Conservation (phyloP, 2,329 filamentous ascomycete genomes). For the Ramularia collo-cygni region DNA sequence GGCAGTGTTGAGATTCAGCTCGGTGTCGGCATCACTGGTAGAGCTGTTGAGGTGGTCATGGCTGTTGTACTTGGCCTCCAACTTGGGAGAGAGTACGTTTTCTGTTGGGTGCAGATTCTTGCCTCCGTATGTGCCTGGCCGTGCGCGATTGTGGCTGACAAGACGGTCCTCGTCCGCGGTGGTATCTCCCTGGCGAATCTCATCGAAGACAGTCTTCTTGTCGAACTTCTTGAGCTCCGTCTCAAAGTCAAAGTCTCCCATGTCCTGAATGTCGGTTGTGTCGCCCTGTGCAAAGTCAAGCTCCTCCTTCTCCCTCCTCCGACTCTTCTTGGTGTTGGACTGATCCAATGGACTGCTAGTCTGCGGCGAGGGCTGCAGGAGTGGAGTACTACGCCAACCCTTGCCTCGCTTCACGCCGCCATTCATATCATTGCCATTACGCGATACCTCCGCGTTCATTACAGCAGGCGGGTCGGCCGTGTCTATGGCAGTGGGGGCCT, state of each 20-base stretch:
- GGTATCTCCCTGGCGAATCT: constrained; percentile 82
- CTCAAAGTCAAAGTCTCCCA: constrained; percentile 92
- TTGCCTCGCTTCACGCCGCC: constrained; percentile 45
- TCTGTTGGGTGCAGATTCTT: constrained; percentile 91
- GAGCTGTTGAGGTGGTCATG: constrained; percentile 26
- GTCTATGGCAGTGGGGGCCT: constrained; percentile 8
- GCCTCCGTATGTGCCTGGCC: constrained; percentile 52
- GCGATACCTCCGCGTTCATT: constrained; percentile 30
- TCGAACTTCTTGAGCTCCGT: constrained; percentile 89
- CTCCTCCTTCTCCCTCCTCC: constrained; percentile 45
- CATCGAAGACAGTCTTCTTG: constrained; percentile 83
- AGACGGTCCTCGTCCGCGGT: constrained; percentile 86
- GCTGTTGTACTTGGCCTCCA: constrained; percentile 23
- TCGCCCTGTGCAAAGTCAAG: constrained; percentile 89
- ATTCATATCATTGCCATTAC: constrained; percentile 34
- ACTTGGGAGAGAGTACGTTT: constrained; percentile 67
- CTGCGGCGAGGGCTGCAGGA: constrained; percentile 54
- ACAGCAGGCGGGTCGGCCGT: constrained; percentile 24
- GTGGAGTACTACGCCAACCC: constrained; percentile 61
- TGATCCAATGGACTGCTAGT: constrained; percentile 30
- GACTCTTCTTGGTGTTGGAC: constrained; percentile 27
- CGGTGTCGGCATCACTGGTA: constrained; percentile 29
- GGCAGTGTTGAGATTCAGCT: constrained; percentile 28
- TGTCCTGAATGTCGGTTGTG: constrained; percentile 85
- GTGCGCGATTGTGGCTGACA: constrained; percentile 74